phyloP scores from a whole-genome alignment of 1,139 yeast species.

The Taphrina flavorubra region DNA sequence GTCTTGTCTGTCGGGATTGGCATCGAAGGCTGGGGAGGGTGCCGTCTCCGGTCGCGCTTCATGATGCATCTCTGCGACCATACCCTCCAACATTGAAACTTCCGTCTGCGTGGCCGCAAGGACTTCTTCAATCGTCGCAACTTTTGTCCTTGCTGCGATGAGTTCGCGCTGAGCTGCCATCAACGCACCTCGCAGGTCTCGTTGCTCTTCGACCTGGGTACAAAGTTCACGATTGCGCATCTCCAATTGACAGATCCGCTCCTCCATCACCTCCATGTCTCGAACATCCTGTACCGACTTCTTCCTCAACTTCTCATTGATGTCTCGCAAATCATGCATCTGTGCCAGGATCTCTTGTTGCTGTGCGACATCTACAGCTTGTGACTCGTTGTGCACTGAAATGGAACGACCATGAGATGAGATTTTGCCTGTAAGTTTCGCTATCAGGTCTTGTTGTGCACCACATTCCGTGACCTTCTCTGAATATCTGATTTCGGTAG shows the following conservation, averaged over 20 bases:
- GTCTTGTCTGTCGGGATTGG: neutral
- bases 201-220: neutral
- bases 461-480: slow-evolving; percentile 3
- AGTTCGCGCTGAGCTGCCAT: neutral
- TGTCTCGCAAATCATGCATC: neutral
- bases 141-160: neutral
- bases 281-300: neutral
- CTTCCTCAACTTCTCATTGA: slow-evolving; percentile 18
- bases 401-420: neutral
- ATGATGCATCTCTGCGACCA: neutral
- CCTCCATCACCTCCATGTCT: slow-evolving; percentile 5
- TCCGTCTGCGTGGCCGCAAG: slow-evolving; percentile 3
- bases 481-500: slow-evolving; percentile 1
- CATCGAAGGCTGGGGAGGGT: neutral
- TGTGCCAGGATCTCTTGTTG: neutral
- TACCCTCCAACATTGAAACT: neutral
- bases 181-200: neutral
- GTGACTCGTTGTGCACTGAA: neutral
- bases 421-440: neutral
- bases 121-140: neutral
- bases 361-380: neutral
- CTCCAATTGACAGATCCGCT: slow-evolving; percentile 15
- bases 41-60: neutral
- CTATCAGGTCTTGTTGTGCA: slow-evolving; percentile 7
- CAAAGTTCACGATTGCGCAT: neutral